Base-by-base conservation (phyloP, 768 basidiomycete genomes). In the Floccularia luteovirens region DNA sequence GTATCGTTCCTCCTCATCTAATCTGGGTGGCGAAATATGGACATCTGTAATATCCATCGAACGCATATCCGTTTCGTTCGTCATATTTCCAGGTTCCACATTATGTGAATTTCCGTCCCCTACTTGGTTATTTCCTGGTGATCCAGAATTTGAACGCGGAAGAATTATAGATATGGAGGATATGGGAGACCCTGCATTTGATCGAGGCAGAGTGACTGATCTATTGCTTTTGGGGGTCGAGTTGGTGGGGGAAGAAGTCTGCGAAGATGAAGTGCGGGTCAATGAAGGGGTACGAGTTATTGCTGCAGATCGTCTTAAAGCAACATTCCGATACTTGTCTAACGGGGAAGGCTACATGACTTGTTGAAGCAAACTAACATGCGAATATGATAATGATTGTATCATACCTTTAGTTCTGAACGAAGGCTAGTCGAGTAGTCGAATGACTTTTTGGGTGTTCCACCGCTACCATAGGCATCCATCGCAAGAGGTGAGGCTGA, bases 241-340 rank as follows among this genome's bases (percentile, higher is more conserved):
- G 46, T 82, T 70, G 1, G 74, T 56, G 0, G 79, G 71, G 3
- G 79, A 82, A 8, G 81, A 77, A 0, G 69, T 65, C 17, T 67
- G 68, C 1, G 78, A 79, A 24, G 77, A 71, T 0, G 72, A 69
- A 1, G 79, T 82, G 37, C 71, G 72, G 5, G 82, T 73, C 6
- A 85, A 64, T 1, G 82, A 83, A 3, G 82, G 82, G 3, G 81
- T 83, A 20, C 82, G 75, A 14, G 66, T 64, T 21, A 77, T 69
- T 14, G 66, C 50, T 25, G 68, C 52, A 13, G 74, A 67, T 41
- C 68, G 69, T 23, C 81, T 74, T 36, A 80, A 46, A 10, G 73
- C 69, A 20, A 83, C 74, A 50, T 84, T 78, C 7, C 77, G 76
- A 54, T 70, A 78, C 45, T 74, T 81, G 45, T 79, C 70, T 30